A percentile compares a stretch with the other conserved stretches of the same genome.
These are phyloP conservation scores for Apiotrichum montevideense DNA, from an alignment of 1,284 basidiomycete species.

Conservation along the genomic window DNA sequence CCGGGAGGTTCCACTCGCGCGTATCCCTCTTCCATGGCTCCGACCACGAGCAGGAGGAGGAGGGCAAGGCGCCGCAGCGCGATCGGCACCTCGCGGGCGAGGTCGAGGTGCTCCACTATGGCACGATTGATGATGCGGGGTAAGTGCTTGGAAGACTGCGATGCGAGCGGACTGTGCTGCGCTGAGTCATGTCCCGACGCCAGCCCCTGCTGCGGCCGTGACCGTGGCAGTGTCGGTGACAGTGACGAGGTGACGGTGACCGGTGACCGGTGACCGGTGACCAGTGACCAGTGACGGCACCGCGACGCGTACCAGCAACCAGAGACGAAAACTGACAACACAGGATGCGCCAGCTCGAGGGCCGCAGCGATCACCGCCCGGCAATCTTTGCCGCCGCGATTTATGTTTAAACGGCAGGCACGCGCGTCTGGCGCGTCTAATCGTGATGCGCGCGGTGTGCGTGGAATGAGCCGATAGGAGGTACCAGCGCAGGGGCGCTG, in stretches of 20 bases:
- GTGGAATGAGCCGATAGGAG: background rate
- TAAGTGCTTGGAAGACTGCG: background rate
- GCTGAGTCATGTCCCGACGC: too few relatives aligned
- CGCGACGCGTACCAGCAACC: too few relatives aligned
- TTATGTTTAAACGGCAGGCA: slow-evolving; percentile 24
- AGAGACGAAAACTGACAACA: too few relatives aligned
- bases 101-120: slow-evolving; percentile 45
- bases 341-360: slow-evolving; percentile 43
- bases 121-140: slow-evolving; percentile 46
- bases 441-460: too few relatives aligned
- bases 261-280: too few relatives aligned
- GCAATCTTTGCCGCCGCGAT: slow-evolving; percentile 45
- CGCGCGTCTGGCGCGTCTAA: background rate
- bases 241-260: too few relatives aligned
- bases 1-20: slow-evolving; percentile 28
- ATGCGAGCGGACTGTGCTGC: background rate
- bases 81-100: slow-evolving; percentile 36
- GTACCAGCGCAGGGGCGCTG: too few relatives aligned
- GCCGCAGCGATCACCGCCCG: slow-evolving; percentile 44
- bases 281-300: too few relatives aligned
- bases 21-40: slow-evolving; percentile 2
- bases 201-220: too few relatives aligned
- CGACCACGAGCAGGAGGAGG: slow-evolving; percentile 4
- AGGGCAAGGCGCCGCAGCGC: background rate
- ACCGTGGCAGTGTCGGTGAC: background rate